Evolutionary conservation across 2,329 filamentous ascomycete genomes (phyloP).

Genomic region (Clonostachys rosea): DNA sequence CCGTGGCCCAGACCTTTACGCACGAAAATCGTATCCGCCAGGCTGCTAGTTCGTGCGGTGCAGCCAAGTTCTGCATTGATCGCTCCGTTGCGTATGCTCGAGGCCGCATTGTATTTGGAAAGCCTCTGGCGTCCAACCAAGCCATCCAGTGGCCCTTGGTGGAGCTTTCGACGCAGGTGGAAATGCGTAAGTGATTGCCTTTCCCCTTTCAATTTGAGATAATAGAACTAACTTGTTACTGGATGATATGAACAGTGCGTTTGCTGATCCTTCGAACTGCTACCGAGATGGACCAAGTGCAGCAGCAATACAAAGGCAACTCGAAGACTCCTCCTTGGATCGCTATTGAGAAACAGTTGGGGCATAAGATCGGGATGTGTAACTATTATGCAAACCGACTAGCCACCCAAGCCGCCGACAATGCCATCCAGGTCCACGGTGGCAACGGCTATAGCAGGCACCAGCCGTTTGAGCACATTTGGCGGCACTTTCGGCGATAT

Average conservation of each 20-base stretch:
- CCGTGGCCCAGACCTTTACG: conserved; percentile 9
- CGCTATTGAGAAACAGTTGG: conserved; percentile 8
- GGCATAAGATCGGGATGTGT: conserved; percentile 11
- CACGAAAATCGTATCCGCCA: conserved; percentile 10
- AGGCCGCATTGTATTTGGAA: conserved; percentile 7
- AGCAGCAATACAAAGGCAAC: not conserved
- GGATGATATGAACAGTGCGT: not conserved
- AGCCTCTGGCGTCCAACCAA: conserved; percentile 7
- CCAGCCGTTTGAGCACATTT: conserved; percentile 9
- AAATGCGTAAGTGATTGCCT: conserved; percentile 1
- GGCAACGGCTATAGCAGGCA: conserved; percentile 9
- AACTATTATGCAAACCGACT: conserved; percentile 10
- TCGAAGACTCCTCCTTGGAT: conserved; percentile 5
- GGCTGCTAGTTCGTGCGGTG: conserved; percentile 8
- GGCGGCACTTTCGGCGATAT: conserved; percentile 9
- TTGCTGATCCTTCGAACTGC: conserved; percentile 7
- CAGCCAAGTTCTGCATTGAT: conserved; percentile 8
- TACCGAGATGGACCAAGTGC: conserved; percentile 7
- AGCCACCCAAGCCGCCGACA: conserved; percentile 7
- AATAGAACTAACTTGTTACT: too few species aligned
- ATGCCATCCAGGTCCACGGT: conserved; percentile 9
- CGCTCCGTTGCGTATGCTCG: conserved; percentile 6
- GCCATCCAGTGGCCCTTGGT: conserved; percentile 11
- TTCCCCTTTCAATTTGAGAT: too few species aligned
- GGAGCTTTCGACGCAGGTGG: conserved; percentile 7